Evolutionary conservation across 1,139 yeast species (phyloP), one percentile per base, ranked within the genome.

Genomic region (Yamadazyma spencermartinsiae): DNA sequence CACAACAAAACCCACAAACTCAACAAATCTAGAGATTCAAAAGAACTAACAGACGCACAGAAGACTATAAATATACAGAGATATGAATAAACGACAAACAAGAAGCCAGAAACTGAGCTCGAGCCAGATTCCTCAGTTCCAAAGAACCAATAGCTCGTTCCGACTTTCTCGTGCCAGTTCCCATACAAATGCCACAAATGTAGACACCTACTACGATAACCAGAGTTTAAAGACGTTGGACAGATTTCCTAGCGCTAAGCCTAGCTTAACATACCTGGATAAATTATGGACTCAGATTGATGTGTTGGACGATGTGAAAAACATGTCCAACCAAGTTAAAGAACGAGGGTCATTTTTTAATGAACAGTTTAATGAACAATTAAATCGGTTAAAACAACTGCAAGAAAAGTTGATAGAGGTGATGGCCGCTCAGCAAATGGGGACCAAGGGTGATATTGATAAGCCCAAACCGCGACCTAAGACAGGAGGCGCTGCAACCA

Each of bases 201-300:
- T 48, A 31, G 33, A 33, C 4, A 43, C 31, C 2, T 23, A 17
- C 27, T 36, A 41, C 23, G 66, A 62, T 33, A 48, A 51, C 14
- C 63, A 59, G 23, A 68, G 73, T 49, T 37, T 65, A 11, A 53
- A 62, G 10, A 61, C 74, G 2, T 54, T 62, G 18, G 83, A 78
- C 50, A 63, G 62, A 38, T 56, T 76, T 8, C 74, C 77, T 15
- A 63, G 74, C 7, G 68, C 76, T 1, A 61, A 66, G 33, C 82
- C 85, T 4, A 65, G 68, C 39, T 76, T 74, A 11, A 74, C 82
- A 31, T 68, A 74, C 44, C 88, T 82, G 65, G 95, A 87, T 58
- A 74, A 78, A 51, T 65, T 87, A 36, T 89, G 96, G 95, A 82
- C 94, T 3, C 95, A 88, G 52, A 82, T 89, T 34, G 96, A 86